Conservation (phyloP, 164 flowering plant species). For the Akebia trifoliata region DNA sequence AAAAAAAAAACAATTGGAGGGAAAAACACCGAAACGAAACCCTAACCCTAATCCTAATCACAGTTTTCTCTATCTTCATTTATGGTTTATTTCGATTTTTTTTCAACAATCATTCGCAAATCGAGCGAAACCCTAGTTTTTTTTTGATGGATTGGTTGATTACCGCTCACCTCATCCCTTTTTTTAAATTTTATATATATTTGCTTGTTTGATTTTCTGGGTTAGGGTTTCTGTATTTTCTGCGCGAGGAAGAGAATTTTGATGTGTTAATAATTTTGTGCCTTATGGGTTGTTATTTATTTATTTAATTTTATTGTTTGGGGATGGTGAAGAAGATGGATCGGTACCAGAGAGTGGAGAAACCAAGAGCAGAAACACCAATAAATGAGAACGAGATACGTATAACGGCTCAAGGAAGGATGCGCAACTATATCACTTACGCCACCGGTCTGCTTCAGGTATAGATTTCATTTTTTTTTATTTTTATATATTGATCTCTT, state of each 20-base stretch:
- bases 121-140: neutral
- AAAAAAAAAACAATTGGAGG: neutral
- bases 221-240: neutral
- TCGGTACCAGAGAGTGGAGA: constrained; percentile 88
- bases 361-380: constrained; percentile 63
- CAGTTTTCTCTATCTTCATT: neutral
- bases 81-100: neutral
- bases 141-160: neutral
- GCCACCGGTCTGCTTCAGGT: constrained; percentile 76
- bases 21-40: neutral
- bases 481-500: neutral
- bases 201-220: neutral
- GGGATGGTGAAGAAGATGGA: constrained; percentile 45
- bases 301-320: neutral
- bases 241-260: neutral
- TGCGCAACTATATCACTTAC: constrained; percentile 79
- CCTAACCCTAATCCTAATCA: neutral
- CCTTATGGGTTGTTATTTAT: neutral
- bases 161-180: no score
- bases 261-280: neutral
- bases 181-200: neutral
- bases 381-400: constrained; percentile 82
- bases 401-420: constrained; percentile 78
- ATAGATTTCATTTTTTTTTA: neutral
- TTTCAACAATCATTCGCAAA: neutral